Evolutionary conservation across 768 basidiomycete species (phyloP), one percentile per base, ranked within the genome.

Genomic region (Boletus eberwhitei): DNA sequence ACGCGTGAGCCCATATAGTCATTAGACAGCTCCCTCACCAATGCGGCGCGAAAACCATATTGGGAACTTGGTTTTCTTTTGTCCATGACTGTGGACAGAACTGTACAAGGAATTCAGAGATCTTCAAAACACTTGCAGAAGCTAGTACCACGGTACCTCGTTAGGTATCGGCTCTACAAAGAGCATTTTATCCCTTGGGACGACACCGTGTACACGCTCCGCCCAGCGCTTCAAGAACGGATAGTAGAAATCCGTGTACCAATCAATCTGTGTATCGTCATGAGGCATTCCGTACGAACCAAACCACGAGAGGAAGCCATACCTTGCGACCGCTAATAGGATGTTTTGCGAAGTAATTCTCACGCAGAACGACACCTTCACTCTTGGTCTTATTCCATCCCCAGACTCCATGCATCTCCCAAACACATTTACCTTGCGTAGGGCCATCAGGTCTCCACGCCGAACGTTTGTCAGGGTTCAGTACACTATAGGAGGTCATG

Each of bases 371-470:
- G 2, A 95, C 85, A 0, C 85, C 86, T 56, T 82, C 77, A 14
- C 84, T 71, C 61, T 84, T 86, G 29, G 73, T 73, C 6, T 69
- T 72, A 63, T 92, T 88, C 86, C 88, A 98, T 0, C 85, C 83
- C 96, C 97, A 99, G 5, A 98, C 90, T 17, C 90, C 91, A 59
- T 98, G 93, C 74, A 86, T 80, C 63, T 90, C 87, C 94, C 94
- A 96, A 4, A 94, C 60, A 64, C 94, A 97, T 54, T 78, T 68
- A 14, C 87, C 84, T 57, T 67, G 49, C 0, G 87, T 89, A 13
- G 93, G 90, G 0, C 92, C 90, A 62, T 90, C 85, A 6, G 69
- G 64, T 14, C 77, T 76, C 93, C 93, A 95, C 0, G 81, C 87
- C 29, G 81, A 85, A 41, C 74, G 74, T 9, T 81, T 77, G 0